phyloP scores from a whole-genome alignment of 768 basidiomycete genomes.

The Rhodotorula diobovata region DNA sequence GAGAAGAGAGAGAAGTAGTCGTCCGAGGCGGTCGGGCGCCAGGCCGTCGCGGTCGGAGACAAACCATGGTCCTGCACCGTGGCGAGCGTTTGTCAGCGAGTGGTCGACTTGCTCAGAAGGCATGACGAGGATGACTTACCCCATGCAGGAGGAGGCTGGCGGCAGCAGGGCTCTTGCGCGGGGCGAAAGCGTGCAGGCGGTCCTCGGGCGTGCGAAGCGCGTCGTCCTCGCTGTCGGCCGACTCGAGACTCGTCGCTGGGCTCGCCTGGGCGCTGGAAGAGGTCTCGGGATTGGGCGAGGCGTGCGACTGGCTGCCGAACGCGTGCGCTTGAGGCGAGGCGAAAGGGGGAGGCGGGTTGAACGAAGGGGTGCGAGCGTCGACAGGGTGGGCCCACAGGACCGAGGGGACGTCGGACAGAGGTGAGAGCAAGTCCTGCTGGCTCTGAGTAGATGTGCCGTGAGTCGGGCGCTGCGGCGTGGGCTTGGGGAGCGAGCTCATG shows the following conservation, averaged over 20 bases:
- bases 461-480: too few relatives aligned
- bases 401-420: too few relatives aligned
- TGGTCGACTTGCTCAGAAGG: too few relatives aligned
- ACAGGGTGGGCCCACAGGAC: too few relatives aligned
- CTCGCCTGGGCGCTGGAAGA: neutral
- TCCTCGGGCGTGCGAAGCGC: neutral
- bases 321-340: neutral
- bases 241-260: constrained; percentile 7
- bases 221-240: neutral
- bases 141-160: neutral
- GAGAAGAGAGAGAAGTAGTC: constrained; percentile 27
- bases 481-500: too few relatives aligned
- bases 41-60: constrained; percentile 1
- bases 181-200: neutral
- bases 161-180: neutral
- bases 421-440: too few relatives aligned
- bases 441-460: too few relatives aligned
- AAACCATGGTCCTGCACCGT: neutral
- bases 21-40: constrained; percentile 17
- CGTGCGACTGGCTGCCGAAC: neutral
- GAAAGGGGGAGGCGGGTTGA: too few relatives aligned
- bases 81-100: too few relatives aligned
- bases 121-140: too few relatives aligned
- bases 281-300: neutral
- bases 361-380: too few relatives aligned